These are phyloP conservation scores for Wickerhamiella infanticola DNA, from an alignment of 1,139 yeast genomes.

Conservation along the genomic window DNA sequence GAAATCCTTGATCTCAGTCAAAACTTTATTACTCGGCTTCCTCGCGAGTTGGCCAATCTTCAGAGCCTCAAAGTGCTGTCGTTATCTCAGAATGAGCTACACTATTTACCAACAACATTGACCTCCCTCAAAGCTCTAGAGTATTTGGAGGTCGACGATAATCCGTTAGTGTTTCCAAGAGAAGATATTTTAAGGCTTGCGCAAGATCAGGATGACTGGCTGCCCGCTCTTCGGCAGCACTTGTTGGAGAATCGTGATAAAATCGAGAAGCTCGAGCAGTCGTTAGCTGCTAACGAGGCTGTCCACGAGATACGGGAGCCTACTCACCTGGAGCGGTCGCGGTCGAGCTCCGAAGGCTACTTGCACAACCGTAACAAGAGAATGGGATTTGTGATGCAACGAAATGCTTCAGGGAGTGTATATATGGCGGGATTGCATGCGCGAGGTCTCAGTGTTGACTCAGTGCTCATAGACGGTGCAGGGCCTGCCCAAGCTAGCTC, in stretches of 20 bases:
- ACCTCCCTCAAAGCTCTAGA: conserved; percentile 39
- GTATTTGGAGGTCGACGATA: conserved; percentile 54
- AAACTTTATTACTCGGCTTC: conserved; percentile 36
- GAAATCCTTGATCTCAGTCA: conserved; percentile 57
- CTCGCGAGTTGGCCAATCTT: conserved; percentile 28
- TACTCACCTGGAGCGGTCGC: conserved; percentile 29
- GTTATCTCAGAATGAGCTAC: conserved; percentile 45
- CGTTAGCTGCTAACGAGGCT: background rate
- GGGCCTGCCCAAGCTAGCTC: no score
- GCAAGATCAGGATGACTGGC: conserved; percentile 10
- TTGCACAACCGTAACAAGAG: conserved; percentile 41
- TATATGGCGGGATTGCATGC: conserved; percentile 12
- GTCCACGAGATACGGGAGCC: background rate
- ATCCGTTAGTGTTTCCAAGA: conserved; percentile 46
- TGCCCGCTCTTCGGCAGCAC: conserved; percentile 10
- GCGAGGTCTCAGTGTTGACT: conserved; percentile 12
- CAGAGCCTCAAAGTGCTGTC: conserved; percentile 40
- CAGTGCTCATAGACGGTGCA: background rate
- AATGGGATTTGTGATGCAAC: conserved; percentile 43
- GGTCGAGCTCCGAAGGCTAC: conserved; percentile 43
- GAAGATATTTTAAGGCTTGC: conserved; percentile 23
- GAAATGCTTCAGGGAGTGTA: conserved; percentile 11
- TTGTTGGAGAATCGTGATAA: conserved; percentile 5
- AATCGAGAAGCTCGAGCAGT: conserved; percentile 2
- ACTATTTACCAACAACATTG: conserved; percentile 41